Conservation (phyloP, 106 monocot genomes). For the Amphibolis antarctica region DNA sequence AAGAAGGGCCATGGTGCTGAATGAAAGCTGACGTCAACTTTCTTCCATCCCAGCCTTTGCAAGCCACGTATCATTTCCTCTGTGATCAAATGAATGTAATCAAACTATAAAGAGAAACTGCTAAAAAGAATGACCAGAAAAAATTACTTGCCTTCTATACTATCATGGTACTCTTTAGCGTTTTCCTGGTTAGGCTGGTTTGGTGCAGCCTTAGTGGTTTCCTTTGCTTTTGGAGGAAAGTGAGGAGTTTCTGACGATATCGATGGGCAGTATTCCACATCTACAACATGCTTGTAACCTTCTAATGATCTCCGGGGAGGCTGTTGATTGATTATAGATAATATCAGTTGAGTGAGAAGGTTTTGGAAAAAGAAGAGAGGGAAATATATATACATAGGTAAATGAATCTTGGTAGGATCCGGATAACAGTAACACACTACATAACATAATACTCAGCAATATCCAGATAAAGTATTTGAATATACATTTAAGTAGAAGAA, state of each 20-base stretch:
- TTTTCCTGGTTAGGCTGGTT: constrained; percentile 42
- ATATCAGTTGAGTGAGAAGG: background rate
- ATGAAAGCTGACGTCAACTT: constrained; percentile 96
- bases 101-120: background rate
- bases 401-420: too few relatives aligned
- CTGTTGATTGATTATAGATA: constrained; percentile 17
- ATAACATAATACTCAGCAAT: too few relatives aligned
- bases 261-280: constrained; percentile 60
- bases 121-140: background rate
- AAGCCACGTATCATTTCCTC: constrained; percentile 94
- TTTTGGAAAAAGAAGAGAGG: too few relatives aligned
- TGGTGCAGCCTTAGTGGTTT: constrained; percentile 41
- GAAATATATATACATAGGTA: too few relatives aligned
- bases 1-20: constrained; percentile 77
- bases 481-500: too few relatives aligned
- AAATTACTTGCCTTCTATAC: constrained; percentile 58
- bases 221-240: constrained; percentile 66
- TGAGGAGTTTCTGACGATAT: constrained; percentile 40
- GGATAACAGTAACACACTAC: too few relatives aligned
- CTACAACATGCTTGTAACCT: constrained; percentile 84
- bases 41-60: constrained; percentile 91
- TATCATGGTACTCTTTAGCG: constrained; percentile 47
- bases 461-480: too few relatives aligned
- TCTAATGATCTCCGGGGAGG: constrained; percentile 56
- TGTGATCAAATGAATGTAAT: constrained; percentile 9